Conservation (phyloP, 805 yeast species). For the Suhomyces xylopsoci region DNA sequence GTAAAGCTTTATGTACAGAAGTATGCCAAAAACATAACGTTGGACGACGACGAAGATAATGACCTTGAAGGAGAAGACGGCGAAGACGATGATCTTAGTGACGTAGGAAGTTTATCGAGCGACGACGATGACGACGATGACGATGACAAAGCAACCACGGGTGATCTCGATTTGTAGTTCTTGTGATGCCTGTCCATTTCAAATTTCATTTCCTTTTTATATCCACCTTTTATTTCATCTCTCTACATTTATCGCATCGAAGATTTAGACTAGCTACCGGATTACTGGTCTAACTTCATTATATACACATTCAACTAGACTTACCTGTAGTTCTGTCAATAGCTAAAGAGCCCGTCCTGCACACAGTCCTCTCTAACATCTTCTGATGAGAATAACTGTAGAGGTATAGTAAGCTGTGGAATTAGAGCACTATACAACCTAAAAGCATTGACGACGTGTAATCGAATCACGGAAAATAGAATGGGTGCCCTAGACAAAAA, state of each 20-base stretch:
- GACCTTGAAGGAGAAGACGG: conserved; percentile 33
- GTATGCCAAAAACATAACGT: conserved; percentile 44
- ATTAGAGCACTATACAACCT: not conserved
- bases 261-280: not conserved
- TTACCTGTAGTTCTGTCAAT: not conserved
- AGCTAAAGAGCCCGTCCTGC: not conserved
- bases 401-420: not conserved
- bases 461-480: not conserved
- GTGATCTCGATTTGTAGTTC: conserved; percentile 6
- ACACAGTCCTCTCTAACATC: not conserved
- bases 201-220: not conserved
- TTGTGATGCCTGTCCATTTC: not conserved
- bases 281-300: not conserved
- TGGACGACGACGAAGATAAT: conserved; percentile 41
- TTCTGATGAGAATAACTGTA: not conserved
- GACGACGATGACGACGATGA: conserved; percentile 38
- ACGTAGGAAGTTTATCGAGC: conserved; percentile 48
- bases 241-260: not conserved
- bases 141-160: conserved; percentile 20
- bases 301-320: not conserved
- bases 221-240: not conserved
- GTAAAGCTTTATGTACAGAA: conserved; percentile 71
- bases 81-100: conserved; percentile 42
- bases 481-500: not conserved
- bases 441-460: not conserved